Evolutionary conservation across 2,329 filamentous ascomycete genomes (phyloP).

Genomic region (Aspergillus glaucus): DNA sequence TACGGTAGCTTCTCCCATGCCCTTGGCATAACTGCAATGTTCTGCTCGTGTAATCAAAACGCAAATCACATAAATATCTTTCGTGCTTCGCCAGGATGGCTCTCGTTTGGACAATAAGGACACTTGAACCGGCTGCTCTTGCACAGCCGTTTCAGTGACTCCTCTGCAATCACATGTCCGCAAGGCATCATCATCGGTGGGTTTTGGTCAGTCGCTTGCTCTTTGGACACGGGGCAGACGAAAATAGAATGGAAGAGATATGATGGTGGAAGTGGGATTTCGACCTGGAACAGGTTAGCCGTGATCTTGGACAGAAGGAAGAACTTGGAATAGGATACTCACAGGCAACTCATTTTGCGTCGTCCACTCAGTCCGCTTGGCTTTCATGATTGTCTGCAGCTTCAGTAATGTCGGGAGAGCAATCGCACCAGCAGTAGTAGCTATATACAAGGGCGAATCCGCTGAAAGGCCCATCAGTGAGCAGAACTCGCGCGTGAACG

Average conservation of each 20-base stretch:
- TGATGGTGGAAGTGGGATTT: slow-evolving; percentile 58
- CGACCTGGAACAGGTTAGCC: slow-evolving; percentile 41
- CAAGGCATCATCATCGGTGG: slow-evolving; percentile 96
- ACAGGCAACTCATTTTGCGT: slow-evolving; percentile 84
- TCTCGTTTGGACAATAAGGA: slow-evolving; percentile 88
- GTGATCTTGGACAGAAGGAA: slow-evolving; percentile 43
- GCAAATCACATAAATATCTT: slow-evolving; percentile 58
- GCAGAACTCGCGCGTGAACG: slow-evolving; percentile 93
- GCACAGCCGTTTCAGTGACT: slow-evolving; percentile 71
- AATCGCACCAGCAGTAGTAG: slow-evolving; percentile 85
- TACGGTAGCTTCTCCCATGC: too few relatives aligned
- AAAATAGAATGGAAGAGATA: slow-evolving; percentile 91
- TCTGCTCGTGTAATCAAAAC: background rate
- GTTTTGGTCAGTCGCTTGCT: slow-evolving; percentile 87
- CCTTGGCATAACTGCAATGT: background rate
- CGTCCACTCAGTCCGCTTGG: slow-evolving; percentile 92
- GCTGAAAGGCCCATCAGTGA: slow-evolving; percentile 82
- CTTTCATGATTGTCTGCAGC: slow-evolving; percentile 77
- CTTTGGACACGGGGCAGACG: slow-evolving; percentile 94
- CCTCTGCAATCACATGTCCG: slow-evolving; percentile 85
- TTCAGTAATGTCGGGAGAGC: slow-evolving; percentile 85
- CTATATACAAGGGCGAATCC: slow-evolving; percentile 87
- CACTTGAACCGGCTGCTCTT: slow-evolving; percentile 86
- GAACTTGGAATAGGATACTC: slow-evolving; percentile 32
- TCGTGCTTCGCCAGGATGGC: slow-evolving; percentile 66